Evolutionary conservation across 2,329 filamentous ascomycete genomes (phyloP), one percentile per base, ranked within the genome.

Genomic region (Talaromyces sp.): DNA sequence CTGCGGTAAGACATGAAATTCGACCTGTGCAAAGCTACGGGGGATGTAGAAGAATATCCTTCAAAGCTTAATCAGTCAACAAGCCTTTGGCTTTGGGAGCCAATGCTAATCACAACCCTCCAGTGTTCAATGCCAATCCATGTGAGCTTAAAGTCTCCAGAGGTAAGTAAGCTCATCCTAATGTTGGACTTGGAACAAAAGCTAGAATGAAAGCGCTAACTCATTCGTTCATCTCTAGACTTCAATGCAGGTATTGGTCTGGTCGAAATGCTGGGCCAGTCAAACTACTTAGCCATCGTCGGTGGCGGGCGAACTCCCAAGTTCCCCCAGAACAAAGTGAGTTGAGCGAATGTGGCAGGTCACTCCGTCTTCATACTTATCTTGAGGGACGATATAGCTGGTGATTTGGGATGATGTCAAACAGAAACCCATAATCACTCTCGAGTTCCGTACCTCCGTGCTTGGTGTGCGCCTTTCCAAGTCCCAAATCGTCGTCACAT

Each of bases 381-480:
- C n/a, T 37, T 42, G 17, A 13, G 4, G n/a, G 10, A 37, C 51
- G 30, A 10, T 33, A 32, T 60, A 79, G 68, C 82, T 92, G 44
- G 86, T 95, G 60, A 89, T 97, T 64, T 97, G 92, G 92, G 92
- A 99, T 71, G 91, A 96, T 65, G 81, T 85, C 55, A 89, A 89
- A 61, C 85, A 88, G 56, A 88, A 87, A 60, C 85, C 87, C 7
- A 81, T 90, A 13, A 88, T 92, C 57, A 89, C 81, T 3, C 79
- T 97, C 63, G 88, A 93, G 51, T 87, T 92, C 56, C 83, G 90
- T 52, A 91, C 90, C 17, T 85, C 89, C 1, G 85, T 97, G 20
- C 84, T 91, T 14, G 89, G 91, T 35, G 85, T 96, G 24, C 86
- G 89, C 61, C 77, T 97, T 20, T 87, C 87, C 19, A 85, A 86